Evolutionary conservation across 2,329 filamentous ascomycete genomes (phyloP).

Genomic region (Cordyceps cateniannulata): DNA sequence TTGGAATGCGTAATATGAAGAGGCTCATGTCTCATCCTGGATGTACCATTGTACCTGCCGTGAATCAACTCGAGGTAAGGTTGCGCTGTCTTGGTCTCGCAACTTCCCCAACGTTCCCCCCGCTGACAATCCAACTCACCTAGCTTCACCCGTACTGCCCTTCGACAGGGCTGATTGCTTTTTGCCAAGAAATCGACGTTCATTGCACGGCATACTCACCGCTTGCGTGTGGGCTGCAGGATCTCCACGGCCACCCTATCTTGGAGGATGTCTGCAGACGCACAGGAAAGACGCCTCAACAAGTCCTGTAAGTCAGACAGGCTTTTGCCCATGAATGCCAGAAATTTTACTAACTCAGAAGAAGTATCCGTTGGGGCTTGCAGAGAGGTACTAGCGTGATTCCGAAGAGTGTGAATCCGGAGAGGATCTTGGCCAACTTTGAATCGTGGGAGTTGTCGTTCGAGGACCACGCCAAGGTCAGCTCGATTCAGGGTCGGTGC

Average conservation of each 20-base stretch:
- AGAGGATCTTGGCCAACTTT: slow-evolving; percentile 3
- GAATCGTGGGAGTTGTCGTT: not conserved
- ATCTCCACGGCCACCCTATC: not conserved
- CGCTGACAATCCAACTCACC: not conserved
- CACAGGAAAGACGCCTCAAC: not conserved
- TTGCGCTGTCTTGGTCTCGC: not conserved
- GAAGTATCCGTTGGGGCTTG: not conserved
- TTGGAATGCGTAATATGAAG: slow-evolving; percentile 73
- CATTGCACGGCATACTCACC: slow-evolving; percentile 7
- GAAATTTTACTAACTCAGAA: too few species aligned
- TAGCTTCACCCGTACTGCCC: slow-evolving; percentile 10
- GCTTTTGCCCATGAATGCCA: too few species aligned
- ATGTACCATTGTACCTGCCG: not conserved
- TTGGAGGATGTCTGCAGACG: not conserved
- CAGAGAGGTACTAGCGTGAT: slow-evolving; percentile 7
- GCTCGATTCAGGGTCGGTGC: not conserved
- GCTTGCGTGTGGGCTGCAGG: not conserved
- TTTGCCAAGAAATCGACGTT: not conserved
- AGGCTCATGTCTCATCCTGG: slow-evolving; percentile 59
- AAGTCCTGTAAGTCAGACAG: not conserved
- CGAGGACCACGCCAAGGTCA: not conserved
- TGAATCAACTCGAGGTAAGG: slow-evolving; percentile 3
- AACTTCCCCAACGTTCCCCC: too few species aligned
- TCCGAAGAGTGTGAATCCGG: not conserved
- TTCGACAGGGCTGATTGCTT: not conserved